Base-by-base conservation (phyloP, 306 rosid genomes). In the Cicer arietinum region DNA sequence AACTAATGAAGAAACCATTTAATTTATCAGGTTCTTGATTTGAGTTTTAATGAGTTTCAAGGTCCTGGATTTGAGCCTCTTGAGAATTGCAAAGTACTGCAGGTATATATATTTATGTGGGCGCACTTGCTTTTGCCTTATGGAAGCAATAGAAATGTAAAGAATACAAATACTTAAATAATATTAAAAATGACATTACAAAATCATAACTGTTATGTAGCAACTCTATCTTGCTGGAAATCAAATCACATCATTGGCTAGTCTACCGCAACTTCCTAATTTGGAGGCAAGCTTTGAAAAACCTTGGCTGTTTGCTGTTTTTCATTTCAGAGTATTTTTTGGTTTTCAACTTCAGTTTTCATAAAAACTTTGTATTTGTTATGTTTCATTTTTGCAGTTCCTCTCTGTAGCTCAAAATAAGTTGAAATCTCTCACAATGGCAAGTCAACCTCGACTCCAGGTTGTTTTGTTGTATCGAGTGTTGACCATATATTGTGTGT, bases 1-100 rank as follows among this genome's bases (percentile, higher is more conserved):
- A 68, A 76, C 84, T 78, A 58, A 80, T 71, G 75, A 30, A 18
- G 53, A 75, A 56, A 17, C 30, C 51, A 12, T 77, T 82, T 81
- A 52, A 42, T 71, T 64, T 84, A 40, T 65, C 85, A 94, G 99
- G 99, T 95, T 90, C 98, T 95, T 71, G 98, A 95, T 86, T 85
- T 95, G 86, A 95, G 99, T 85, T 95, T 95, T 84, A 95, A 95
- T 83, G 96, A 90, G 70, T 95, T 95, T 84, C 92, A 92, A 83
- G 99, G 98, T 53, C 99, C 98, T 72, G 99, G 96, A 77, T 95
- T 95, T 84, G 99, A 95, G 79, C 99, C 99, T 80, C 97, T 95
- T 63, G 96, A 90, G 76, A 90, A 83, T 88, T 95, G 99, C 84
- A 88, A 82, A 85, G 89, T 90, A 74, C 86, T 95, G 67, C 99